Conservation (phyloP, 805 yeast genomes). For the Metschnikowia sp. region DNA sequence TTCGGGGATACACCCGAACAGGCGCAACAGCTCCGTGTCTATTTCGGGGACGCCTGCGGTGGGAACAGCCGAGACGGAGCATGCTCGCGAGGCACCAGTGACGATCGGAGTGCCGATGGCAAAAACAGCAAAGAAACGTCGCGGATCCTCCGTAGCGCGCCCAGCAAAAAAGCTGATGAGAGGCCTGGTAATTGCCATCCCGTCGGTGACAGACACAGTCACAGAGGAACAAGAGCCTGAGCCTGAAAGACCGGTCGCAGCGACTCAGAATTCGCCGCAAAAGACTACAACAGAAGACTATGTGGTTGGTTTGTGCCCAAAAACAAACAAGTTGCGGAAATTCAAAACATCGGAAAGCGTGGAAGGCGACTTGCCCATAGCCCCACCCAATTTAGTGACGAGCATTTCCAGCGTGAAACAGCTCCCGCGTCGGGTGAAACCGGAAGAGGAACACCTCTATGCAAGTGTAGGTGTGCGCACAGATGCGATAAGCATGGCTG, state of each 20-base stretch:
- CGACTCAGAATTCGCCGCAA: not conserved
- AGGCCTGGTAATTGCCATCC: slow-evolving; percentile 7
- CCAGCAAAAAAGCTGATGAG: slow-evolving; percentile 5
- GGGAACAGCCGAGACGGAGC: slow-evolving; percentile 12
- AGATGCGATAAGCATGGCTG: slow-evolving; percentile 58
- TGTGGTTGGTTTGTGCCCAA: slow-evolving; percentile 34
- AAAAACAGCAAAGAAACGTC: slow-evolving; percentile 28
- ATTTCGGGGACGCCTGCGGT: slow-evolving; percentile 22
- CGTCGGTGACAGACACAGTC: slow-evolving; percentile 3
- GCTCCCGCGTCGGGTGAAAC: slow-evolving; percentile 37
- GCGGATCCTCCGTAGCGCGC: slow-evolving; percentile 3
- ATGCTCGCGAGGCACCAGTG: slow-evolving; percentile 23
- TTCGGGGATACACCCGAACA: slow-evolving; percentile 30
- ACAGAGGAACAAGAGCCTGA: slow-evolving; percentile 4
- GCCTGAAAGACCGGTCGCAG: not conserved
- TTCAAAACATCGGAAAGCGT: slow-evolving; percentile 16
- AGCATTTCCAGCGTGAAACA: slow-evolving; percentile 29
- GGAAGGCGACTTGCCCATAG: slow-evolving; percentile 29
- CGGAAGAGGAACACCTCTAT: slow-evolving; percentile 36
- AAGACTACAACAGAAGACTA: slow-evolving; percentile 13
- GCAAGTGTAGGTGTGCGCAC: slow-evolving; percentile 49
- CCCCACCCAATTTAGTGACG: slow-evolving; percentile 35
- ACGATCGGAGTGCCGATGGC: slow-evolving; percentile 38
- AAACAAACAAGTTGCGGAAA: slow-evolving; percentile 26
- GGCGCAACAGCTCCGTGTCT: slow-evolving; percentile 24